Conservation (phyloP, 441 rosid genomes). For the Hura crepitans region DNA sequence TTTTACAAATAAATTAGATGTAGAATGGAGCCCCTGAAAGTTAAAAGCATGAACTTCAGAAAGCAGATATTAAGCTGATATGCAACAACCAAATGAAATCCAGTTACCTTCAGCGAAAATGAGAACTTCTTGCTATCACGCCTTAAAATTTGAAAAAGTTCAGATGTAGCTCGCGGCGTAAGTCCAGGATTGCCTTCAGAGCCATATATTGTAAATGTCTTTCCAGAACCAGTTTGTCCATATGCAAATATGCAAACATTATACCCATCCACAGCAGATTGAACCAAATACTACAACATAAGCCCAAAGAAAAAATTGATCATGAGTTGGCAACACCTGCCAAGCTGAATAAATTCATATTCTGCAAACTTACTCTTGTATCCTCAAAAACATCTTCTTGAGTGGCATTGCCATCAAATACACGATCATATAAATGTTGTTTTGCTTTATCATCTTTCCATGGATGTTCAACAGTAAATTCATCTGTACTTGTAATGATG, state of each 20-base stretch:
- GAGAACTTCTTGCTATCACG: conserved; percentile 74
- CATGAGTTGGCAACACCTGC: background rate
- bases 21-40: background rate
- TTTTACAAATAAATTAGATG: background rate
- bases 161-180: conserved; percentile 78
- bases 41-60: background rate
- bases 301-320: conserved; percentile 11
- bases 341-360: background rate
- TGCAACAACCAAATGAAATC: background rate
- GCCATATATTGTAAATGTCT: conserved; percentile 90
- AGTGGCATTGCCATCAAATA: conserved; percentile 65
- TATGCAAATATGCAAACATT: conserved; percentile 95
- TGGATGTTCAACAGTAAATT: conserved; percentile 84
- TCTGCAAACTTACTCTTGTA: conserved; percentile 50
- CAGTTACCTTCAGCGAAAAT: conserved; percentile 65
- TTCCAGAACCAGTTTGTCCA: conserved; percentile 98
- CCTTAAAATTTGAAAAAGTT: conserved; percentile 70
- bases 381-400: conserved; percentile 91
- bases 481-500: conserved; percentile 52
- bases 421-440: conserved; percentile 87
- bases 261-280: conserved; percentile 92
- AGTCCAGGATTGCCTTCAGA: conserved; percentile 70
- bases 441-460: conserved; percentile 91
- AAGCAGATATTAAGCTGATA: background rate
- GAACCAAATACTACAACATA: conserved; percentile 74